Conservation (phyloP, 2,329 filamentous ascomycete genomes). For the Cercospora brassicicola region DNA sequence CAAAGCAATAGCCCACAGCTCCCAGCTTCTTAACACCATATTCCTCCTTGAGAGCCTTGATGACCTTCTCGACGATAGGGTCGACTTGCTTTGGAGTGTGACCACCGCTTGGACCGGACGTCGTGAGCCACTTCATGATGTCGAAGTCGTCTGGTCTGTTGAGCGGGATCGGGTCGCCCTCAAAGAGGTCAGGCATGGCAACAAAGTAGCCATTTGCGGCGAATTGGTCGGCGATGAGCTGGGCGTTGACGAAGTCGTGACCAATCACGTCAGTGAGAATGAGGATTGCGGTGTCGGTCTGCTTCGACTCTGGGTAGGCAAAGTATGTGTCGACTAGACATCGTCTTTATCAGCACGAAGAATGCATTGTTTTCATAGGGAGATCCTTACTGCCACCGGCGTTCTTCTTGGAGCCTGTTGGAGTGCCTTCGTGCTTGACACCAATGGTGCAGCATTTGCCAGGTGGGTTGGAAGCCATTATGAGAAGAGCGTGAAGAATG, state of each 20-base stretch:
- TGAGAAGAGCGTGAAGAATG: not conserved
- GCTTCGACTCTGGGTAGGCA: slow-evolving; percentile 53
- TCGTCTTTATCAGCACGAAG: not conserved
- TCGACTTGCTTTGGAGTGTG: slow-evolving; percentile 52
- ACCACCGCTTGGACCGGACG: slow-evolving; percentile 35
- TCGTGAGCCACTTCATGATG: slow-evolving; percentile 52
- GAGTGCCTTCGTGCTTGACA: slow-evolving; percentile 41
- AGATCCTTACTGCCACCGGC: slow-evolving; percentile 36
- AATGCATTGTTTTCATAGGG: not conserved
- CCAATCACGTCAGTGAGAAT: slow-evolving; percentile 62
- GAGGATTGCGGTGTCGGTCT: slow-evolving; percentile 57
- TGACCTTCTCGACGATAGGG: slow-evolving; percentile 52
- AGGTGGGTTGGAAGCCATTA: slow-evolving; percentile 41
- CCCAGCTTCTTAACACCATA: slow-evolving; percentile 52
- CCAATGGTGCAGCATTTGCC: slow-evolving; percentile 43
- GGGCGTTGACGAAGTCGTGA: slow-evolving; percentile 53
- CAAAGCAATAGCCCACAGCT: slow-evolving; percentile 51
- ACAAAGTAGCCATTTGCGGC: slow-evolving; percentile 71
- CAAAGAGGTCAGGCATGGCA: slow-evolving; percentile 70
- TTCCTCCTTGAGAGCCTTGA: slow-evolving; percentile 50
- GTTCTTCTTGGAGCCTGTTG: slow-evolving; percentile 39
- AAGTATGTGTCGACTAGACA: slow-evolving; percentile 58
- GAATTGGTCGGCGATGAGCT: slow-evolving; percentile 69
- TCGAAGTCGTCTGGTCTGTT: slow-evolving; percentile 53
- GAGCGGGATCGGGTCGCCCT: slow-evolving; percentile 62